Percentiles rank a stretch among this genome's conserved stretches.
phyloP scores from a whole-genome alignment of 2,329 filamentous ascomycete species.

The Pseudocercospora fijiensis region DNA sequence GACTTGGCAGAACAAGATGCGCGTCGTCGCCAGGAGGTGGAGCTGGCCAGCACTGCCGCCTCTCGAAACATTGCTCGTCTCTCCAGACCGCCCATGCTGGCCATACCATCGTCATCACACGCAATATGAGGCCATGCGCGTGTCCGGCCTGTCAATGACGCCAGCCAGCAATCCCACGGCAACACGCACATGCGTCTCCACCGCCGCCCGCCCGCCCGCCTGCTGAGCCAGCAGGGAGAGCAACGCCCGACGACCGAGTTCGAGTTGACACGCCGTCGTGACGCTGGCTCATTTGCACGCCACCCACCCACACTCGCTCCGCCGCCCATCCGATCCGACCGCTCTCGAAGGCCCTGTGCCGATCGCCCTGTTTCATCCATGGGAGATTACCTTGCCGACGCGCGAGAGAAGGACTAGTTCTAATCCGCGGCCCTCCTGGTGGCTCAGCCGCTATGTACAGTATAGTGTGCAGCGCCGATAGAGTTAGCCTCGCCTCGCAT shows the following conservation, averaged over 20 bases:
- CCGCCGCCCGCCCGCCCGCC: neutral
- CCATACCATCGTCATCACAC: neutral
- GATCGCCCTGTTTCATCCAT: conserved; percentile 2
- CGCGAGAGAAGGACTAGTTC: neutral
- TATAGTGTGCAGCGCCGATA: neutral
- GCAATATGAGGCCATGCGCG: neutral
- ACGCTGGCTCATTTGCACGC: conserved; percentile 4
- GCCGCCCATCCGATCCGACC: conserved; percentile 4
- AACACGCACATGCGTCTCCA: neutral
- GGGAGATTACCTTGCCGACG: neutral
- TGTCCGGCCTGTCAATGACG: conserved; percentile 7
- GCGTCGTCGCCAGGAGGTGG: neutral
- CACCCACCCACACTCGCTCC: neutral
- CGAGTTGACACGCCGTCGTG: conserved; percentile 15
- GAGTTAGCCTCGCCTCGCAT: conserved; percentile 2
- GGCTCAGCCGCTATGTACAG: neutral
- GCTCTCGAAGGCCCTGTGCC: neutral
- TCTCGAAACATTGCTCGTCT: neutral
- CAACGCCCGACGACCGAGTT: neutral
- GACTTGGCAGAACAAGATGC: neutral
- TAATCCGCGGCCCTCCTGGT: neutral
- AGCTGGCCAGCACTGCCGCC: neutral
- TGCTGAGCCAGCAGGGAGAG: neutral
- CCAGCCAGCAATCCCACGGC: conserved; percentile 1
- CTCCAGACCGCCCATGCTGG: neutral